phyloP scores from a whole-genome alignment of 352 stramenopile genomes.

The Discostella stelligera region DNA sequence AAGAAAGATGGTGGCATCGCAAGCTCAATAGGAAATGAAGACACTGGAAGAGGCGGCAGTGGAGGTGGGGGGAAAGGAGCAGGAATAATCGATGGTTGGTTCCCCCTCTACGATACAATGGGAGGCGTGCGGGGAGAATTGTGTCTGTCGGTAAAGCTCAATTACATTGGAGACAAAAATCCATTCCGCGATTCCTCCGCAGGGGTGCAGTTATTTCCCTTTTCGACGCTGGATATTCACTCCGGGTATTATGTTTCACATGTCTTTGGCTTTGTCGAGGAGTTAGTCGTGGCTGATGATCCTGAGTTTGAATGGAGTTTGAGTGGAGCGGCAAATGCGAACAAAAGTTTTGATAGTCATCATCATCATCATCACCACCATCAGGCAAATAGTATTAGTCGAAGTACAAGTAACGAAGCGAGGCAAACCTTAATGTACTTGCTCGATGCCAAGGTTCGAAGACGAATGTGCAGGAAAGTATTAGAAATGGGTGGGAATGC shows the following conservation, averaged over 20 bases:
- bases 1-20: conserved; percentile 23
- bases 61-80: neutral
- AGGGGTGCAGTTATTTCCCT: conserved; percentile 95
- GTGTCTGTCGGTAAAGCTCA: conserved; percentile 91
- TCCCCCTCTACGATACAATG: conserved; percentile 97
- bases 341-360: neutral
- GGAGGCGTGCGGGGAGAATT: conserved; percentile 94
- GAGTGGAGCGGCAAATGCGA: conserved; percentile 59
- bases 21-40: neutral
- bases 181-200: conserved; percentile 96
- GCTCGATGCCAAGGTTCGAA: conserved; percentile 67
- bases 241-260: conserved; percentile 85
- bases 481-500: conserved; percentile 94
- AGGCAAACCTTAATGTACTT: conserved; percentile 96
- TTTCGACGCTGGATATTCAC: conserved; percentile 92
- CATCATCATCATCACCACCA: conserved; percentile 86
- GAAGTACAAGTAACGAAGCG: conserved; percentile 91
- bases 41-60: conserved; percentile 1
- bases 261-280: conserved; percentile 83
- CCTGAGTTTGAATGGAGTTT: conserved; percentile 97
- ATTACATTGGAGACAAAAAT: conserved; percentile 97
- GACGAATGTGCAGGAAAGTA: conserved; percentile 93
- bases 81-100: conserved; percentile 92
- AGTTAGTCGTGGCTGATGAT: conserved; percentile 97
- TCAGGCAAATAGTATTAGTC: conserved; percentile 52